Evolutionary conservation across 1,139 yeast species (phyloP).

Genomic region (Pichia norvegensis): DNA sequence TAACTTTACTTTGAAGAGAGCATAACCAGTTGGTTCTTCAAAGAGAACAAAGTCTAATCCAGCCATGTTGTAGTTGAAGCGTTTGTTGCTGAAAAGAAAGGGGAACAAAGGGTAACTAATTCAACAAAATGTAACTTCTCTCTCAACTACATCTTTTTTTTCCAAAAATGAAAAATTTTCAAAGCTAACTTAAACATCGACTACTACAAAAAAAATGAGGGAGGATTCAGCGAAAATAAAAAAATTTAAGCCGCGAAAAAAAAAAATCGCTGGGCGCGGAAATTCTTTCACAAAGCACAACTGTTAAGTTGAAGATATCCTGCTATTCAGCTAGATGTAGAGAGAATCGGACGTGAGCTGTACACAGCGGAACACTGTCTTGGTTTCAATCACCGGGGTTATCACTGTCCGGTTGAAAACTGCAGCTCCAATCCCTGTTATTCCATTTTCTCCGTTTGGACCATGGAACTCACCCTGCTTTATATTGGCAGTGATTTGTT

Average conservation of each 20-base stretch:
- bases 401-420: slow-evolving; percentile 2
- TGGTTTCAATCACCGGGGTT: not conserved
- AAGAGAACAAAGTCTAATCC: slow-evolving; percentile 87
- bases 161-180: not conserved
- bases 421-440: slow-evolving; percentile 2
- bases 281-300: too few species aligned
- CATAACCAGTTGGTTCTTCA: slow-evolving; percentile 99
- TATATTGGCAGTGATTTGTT: not conserved
- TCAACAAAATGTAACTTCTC: not conserved
- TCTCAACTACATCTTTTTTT: not conserved
- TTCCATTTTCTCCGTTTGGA: slow-evolving; percentile 1
- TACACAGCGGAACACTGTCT: slow-evolving; percentile 1
- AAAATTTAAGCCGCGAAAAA: too few species aligned
- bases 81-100: not conserved
- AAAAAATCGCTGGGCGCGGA: not conserved
- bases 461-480: slow-evolving; percentile 2
- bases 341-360: not conserved
- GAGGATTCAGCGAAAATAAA: not conserved
- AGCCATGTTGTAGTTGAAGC: slow-evolving; percentile 31
- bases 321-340: not conserved
- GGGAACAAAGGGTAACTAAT: not conserved
- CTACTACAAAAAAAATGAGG: too few species aligned
- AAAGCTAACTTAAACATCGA: not conserved
- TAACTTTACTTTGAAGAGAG: slow-evolving; percentile 84
- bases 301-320: too few species aligned